These are phyloP conservation scores for button mushroom (Agaricus bisporus) DNA, from an alignment of 768 basidiomycete species.

Conservation along the genomic window DNA sequence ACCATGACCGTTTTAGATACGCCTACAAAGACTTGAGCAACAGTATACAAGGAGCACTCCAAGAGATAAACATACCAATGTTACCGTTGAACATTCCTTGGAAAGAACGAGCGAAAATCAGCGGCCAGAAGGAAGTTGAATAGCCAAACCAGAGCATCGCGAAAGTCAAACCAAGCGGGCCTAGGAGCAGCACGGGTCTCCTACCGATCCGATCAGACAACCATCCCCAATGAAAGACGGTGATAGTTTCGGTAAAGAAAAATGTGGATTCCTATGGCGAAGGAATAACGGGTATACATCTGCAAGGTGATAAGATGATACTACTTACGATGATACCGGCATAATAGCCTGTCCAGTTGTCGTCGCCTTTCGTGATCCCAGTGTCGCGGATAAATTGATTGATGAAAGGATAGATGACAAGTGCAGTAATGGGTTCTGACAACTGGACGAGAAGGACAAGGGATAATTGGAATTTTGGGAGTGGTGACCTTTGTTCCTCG, in stretches of 20 bases:
- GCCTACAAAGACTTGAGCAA: conserved; percentile 18
- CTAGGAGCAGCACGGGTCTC: conserved; percentile 38
- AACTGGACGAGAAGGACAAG: conserved; percentile 35
- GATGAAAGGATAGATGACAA: conserved; percentile 42
- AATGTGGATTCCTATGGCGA: conserved; percentile 34
- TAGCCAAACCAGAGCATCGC: conserved; percentile 37
- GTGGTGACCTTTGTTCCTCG: conserved; percentile 22
- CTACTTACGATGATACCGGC: conserved; percentile 38
- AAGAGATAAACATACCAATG: conserved; percentile 12
- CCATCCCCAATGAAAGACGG: conserved; percentile 40
- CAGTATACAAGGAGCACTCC: not conserved
- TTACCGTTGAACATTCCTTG: conserved; percentile 38
- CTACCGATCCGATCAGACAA: conserved; percentile 39
- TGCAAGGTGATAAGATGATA: not conserved
- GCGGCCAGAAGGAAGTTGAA: conserved; percentile 30
- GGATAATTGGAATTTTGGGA: conserved; percentile 34
- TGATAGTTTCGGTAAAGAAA: conserved; percentile 36
- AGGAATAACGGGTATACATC: not conserved
- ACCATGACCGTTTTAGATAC: conserved; percentile 40
- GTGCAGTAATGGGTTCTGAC: conserved; percentile 37
- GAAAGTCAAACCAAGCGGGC: conserved; percentile 34
- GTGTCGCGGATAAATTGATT: conserved; percentile 38
- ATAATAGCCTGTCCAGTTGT: conserved; percentile 40
- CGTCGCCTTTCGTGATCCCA: conserved; percentile 37
- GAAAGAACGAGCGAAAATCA: conserved; percentile 22